Base-by-base conservation (phyloP, 768 basidiomycete species). In the Holtermannia corniformis region DNA sequence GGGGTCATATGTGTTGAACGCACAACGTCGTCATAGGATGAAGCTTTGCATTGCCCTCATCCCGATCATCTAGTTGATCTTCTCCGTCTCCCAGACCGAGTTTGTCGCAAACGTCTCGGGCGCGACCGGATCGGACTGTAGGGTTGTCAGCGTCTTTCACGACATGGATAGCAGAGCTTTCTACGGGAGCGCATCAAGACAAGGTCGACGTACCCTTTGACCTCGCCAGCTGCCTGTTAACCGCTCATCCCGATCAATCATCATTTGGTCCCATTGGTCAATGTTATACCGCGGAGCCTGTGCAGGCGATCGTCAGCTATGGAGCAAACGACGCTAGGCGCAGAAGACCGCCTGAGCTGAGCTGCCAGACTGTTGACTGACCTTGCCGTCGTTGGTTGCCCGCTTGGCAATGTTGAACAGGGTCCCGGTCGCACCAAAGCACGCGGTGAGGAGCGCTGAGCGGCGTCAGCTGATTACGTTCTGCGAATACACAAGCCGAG, bases 251-350 rank as follows among this genome's bases (percentile, higher is more conserved):
- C 93, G 78, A 65, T 83, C 81, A 84, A 96, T 89, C 89, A 97
- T 88, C 85, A 87, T 87, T 49, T 86, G 80, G 57, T 97, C 93
- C 90, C 89, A 97, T 20, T 79, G 73, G 66, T 96, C 93, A 27
- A 93, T 67, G 49, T 82, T 79, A 65, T 91, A 92, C 46, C 93
- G 81, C 26, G 86, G 80, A 50, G 85, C 83, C 90, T 93, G 51
- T 28, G 44, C 32, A 41, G 40, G 50, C 21, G 46, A 22, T 21
- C 21, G 46, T 46, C 28, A 44, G 49, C 14, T 22, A 11, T 20
- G 20, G 40, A 10, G 47, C 21, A 24, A 16, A 7, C 7, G 43
- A 43, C 14, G 41, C 47, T 14, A 21, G 22, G 27, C 51, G 27
- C 21, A 27, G n/a, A 16, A 12, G 28, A 14, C 1, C 24, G 57